Conservation (phyloP, 768 basidiomycete species). For the Lentinula guzmanii region DNA sequence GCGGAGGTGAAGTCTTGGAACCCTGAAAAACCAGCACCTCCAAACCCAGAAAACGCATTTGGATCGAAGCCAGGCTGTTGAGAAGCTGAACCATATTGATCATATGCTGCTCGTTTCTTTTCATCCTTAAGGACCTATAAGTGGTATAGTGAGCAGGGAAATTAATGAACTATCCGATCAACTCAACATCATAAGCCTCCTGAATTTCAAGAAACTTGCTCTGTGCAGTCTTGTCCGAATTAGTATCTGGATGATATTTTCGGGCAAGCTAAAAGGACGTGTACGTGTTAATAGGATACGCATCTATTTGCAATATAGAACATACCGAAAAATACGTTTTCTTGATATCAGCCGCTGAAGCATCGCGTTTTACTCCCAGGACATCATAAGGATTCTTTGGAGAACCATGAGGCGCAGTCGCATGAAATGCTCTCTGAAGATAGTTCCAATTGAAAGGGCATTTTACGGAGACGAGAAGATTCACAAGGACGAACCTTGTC, state of each 20-base stretch:
- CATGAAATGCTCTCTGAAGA: conserved; percentile 69
- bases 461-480: conserved; percentile 3
- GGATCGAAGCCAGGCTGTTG: conserved; percentile 94
- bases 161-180: conserved; percentile 8
- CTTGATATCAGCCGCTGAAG: conserved; percentile 86
- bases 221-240: conserved; percentile 84
- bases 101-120: conserved; percentile 85
- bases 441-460: conserved; percentile 13
- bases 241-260: conserved; percentile 97
- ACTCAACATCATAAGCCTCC: conserved; percentile 84
- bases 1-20: conserved; percentile 66
- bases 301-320: conserved; percentile 6
- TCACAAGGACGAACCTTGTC: conserved; percentile 32
- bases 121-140: conserved; percentile 87
- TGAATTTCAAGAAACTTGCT: conserved; percentile 97
- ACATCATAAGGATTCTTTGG: conserved; percentile 86
- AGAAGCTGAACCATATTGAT: conserved; percentile 89
- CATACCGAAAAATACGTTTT: conserved; percentile 93
- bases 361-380: conserved; percentile 83
- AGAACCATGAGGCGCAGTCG: conserved; percentile 47
- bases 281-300: background rate
- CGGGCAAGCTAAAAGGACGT: conserved; percentile 71
- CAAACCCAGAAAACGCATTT: conserved; percentile 65
- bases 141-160: conserved; percentile 11
- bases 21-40: conserved; percentile 52